Conservation (phyloP, 148 eudicot genomes). For the Polygonum maritimum region DNA sequence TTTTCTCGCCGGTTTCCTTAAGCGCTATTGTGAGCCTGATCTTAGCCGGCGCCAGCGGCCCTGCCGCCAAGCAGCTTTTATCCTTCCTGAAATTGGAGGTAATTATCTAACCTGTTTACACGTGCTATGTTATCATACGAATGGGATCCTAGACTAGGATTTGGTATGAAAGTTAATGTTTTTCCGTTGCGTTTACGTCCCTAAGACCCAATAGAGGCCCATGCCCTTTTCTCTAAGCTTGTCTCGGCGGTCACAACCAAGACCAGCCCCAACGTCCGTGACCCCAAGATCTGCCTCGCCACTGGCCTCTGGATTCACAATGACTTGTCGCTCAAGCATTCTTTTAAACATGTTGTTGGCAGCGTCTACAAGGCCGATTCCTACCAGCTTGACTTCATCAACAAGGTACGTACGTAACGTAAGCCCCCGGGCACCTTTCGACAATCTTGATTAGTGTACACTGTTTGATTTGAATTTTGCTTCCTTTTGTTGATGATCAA, state of each 20-base stretch:
- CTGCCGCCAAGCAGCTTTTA: constrained; percentile 49
- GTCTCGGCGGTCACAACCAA: constrained; percentile 30
- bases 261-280: constrained; percentile 41
- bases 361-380: neutral
- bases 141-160: no score
- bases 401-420: neutral
- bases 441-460: neutral
- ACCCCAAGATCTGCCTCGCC: constrained; percentile 41
- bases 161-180: no score
- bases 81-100: constrained; percentile 40
- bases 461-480: neutral
- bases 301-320: neutral
- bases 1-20: constrained; percentile 66
- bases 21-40: constrained; percentile 50
- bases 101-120: constrained; percentile 6
- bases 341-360: neutral
- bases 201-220: constrained; percentile 19
- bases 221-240: constrained; percentile 48
- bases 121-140: no score
- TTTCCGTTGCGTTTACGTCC: no score
- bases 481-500: neutral
- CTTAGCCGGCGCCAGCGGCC: constrained; percentile 57
- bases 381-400: neutral
- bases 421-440: neutral
- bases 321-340: neutral